phyloP scores from a whole-genome alignment of 768 basidiomycete species.

The Tricholoma hemisulphureum region DNA sequence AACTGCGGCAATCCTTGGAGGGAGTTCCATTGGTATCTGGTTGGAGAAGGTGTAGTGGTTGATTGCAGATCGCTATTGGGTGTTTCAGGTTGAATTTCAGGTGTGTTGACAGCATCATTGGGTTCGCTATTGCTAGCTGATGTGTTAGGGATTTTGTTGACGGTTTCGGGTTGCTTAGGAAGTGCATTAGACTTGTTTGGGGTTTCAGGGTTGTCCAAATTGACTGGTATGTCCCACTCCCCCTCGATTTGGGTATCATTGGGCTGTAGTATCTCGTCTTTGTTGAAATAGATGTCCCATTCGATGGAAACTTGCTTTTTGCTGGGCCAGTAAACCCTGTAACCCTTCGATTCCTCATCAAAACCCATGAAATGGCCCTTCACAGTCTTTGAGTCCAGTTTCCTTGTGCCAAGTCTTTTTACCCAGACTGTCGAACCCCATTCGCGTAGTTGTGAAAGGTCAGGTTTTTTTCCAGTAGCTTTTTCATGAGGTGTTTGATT shows the following conservation, averaged over 20 bases:
- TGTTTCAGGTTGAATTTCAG: background rate
- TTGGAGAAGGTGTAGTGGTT: too few species aligned
- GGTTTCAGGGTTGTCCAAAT: background rate
- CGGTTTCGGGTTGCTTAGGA: background rate
- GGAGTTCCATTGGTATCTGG: too few species aligned
- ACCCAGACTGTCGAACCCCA: background rate
- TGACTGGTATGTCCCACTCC: background rate
- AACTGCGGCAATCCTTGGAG: background rate
- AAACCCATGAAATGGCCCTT: too few species aligned
- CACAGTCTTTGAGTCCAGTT: too few species aligned
- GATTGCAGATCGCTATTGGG: too few species aligned
- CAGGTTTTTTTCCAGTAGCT: conserved; percentile 4
- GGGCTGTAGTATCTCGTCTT: conserved; percentile 5
- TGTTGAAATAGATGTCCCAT: conserved; percentile 10
- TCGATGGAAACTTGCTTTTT: background rate
- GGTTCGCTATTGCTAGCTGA: background rate
- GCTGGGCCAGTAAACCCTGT: too few species aligned
- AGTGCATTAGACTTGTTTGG: background rate
- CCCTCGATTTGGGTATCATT: background rate
- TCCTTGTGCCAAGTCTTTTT: background rate
- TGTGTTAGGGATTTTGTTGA: background rate
- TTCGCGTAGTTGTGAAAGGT: too few species aligned
- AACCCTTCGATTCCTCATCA: conserved; percentile 2
- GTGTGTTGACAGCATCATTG: background rate
- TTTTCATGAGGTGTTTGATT: conserved; percentile 5